phyloP scores from a whole-genome alignment of 306 rosid species.

The Cyclanthera cordifolia region DNA sequence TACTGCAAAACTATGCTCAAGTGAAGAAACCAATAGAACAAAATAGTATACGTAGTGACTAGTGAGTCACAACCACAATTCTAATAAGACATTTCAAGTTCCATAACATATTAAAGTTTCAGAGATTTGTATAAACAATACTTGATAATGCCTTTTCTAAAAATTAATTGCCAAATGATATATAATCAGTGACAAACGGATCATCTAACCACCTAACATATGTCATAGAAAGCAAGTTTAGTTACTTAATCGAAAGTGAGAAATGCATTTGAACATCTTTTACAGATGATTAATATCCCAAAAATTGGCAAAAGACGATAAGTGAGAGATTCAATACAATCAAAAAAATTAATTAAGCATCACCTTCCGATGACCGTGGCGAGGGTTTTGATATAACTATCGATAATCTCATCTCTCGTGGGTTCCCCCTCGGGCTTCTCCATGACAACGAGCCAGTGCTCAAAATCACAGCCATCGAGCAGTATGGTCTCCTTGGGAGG shows the following conservation, averaged over 20 bases:
- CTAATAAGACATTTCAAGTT: neutral
- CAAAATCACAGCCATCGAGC: conserved; percentile 92
- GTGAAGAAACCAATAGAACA: neutral
- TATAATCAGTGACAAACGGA: neutral
- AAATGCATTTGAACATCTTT: too few relatives aligned
- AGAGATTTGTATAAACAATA: conserved; percentile 23
- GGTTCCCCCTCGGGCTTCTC: conserved; percentile 66
- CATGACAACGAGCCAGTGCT: conserved; percentile 94
- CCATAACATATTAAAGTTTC: neutral
- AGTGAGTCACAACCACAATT: neutral
- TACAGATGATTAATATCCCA: too few relatives aligned
- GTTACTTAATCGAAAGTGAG: too few relatives aligned
- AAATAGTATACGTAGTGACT: neutral
- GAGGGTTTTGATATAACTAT: conserved; percentile 61
- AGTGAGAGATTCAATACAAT: neutral
- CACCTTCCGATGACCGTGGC: conserved; percentile 66
- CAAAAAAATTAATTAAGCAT: too few relatives aligned
- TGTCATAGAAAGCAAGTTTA: neutral
- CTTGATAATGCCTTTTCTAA: conserved; percentile 13
- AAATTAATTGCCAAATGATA: neutral
- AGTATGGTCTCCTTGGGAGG: conserved; percentile 89
- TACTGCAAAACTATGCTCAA: too few relatives aligned
- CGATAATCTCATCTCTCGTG: conserved; percentile 72
- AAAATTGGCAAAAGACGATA: too few relatives aligned
- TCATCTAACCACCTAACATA: neutral